phyloP scores from a whole-genome alignment of 2,329 filamentous ascomycete species.

The Pyrenophora teres region DNA sequence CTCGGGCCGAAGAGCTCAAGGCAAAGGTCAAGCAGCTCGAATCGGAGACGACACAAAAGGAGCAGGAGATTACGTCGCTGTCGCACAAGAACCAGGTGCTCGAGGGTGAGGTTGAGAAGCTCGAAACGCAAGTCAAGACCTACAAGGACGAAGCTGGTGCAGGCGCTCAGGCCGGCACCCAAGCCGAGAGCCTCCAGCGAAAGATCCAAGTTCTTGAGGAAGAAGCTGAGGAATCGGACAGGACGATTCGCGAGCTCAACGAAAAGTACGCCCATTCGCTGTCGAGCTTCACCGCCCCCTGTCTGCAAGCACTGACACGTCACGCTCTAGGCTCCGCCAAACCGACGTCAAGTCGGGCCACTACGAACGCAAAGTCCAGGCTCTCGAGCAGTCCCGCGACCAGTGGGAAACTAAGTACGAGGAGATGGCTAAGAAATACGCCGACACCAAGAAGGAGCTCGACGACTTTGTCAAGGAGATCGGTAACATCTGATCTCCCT shows the following conservation, averaged over 20 bases:
- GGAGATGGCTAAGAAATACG: constrained; percentile 93
- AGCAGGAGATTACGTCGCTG: constrained; percentile 96
- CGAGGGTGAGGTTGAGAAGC: constrained; percentile 89
- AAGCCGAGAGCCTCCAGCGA: constrained; percentile 90
- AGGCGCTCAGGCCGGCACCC: constrained; percentile 78
- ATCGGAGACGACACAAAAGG: constrained; percentile 93
- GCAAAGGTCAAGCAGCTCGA: constrained; percentile 85
- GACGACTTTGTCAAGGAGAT: constrained; percentile 90
- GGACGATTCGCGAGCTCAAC: constrained; percentile 94
- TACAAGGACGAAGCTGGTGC: constrained; percentile 85
- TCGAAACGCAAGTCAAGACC: constrained; percentile 81
- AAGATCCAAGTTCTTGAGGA: constrained; percentile 96
- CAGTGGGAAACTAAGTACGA: constrained; percentile 98
- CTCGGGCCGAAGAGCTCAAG: constrained; percentile 86
- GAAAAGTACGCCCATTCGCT: constrained; percentile 77
- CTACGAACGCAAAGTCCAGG: constrained; percentile 99
- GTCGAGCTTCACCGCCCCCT: neutral
- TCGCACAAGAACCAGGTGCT: constrained; percentile 93
- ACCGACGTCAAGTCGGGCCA: constrained; percentile 99
- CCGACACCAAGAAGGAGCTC: constrained; percentile 81
- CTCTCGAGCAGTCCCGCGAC: constrained; percentile 87
- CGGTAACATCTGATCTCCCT: constrained; percentile 76
- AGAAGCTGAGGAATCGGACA: constrained; percentile 95
- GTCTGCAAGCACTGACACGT: constrained; percentile 26
- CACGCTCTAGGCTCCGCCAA: constrained; percentile 77